Evolutionary conservation across 345 rosid species (phyloP), one percentile per base, ranked within the genome.

Genomic region (Rhodamnia argentea): DNA sequence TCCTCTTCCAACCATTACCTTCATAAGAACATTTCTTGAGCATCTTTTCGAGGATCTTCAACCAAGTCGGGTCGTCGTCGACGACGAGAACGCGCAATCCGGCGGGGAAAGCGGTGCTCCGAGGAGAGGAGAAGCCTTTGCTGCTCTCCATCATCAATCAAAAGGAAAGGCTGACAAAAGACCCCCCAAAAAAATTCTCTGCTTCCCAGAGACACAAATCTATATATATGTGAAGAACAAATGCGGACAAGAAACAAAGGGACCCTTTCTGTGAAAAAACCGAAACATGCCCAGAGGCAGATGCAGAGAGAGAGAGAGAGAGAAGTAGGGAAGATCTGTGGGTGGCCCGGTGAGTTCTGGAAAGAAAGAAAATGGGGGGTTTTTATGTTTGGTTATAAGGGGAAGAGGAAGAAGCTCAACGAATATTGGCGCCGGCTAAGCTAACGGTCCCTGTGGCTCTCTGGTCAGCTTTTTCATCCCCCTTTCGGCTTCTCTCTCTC

Each of bases 21-120:
- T 95, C 98, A 82, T 95, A 97, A 18, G 94, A 95, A 84, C 99
- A 97, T 88, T 96, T 97, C 84, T 92, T 97, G 84, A 97, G 99
- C 99, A 97, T 97, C 96, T 94, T 97, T 87, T 97, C 99, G 32
- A 97, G 99, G 87, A 97, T 97, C 90, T 96, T 97, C 82, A 96
- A 90, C 99, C 99, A 97, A 3, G 99, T 95, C 5, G 96, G 96
- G 81, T 97, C 99, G 50, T 97, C 99, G 70, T 97, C 99, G 26
- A 97, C 99, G 3, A 97, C 99, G 27, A 97, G 99, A 87, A 97
- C 99, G 24, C 99, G 93, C 54, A 97, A 95, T 74, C 98, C 99
- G 84, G 93, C 94, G 37, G 99, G 98, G 60, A 95, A 95, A 14
- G 90, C 87, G 52, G 93, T 93, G 74, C 59, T 88, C 85, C 93